Evolutionary conservation across 495 filamentous ascomycete species (phyloP).

Genomic region (Hypoxylon fragiforme): DNA sequence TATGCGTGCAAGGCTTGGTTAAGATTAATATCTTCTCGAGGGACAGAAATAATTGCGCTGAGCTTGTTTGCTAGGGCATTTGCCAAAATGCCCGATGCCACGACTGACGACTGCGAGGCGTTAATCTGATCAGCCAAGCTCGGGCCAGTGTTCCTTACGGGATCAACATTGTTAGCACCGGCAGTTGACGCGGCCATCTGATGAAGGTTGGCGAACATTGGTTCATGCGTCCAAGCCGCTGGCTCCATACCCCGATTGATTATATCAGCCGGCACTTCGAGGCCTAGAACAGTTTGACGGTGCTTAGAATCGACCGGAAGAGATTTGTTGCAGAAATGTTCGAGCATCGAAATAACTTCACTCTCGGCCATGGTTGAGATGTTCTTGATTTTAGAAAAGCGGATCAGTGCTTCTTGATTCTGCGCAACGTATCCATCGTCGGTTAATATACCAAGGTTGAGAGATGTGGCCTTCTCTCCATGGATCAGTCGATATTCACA

Average conservation of each 20-base stretch:
- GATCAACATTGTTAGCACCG: constrained; percentile 21
- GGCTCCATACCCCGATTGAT: no score
- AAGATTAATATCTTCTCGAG: constrained; percentile 36
- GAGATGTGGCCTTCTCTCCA: constrained; percentile 40
- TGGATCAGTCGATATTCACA: constrained; percentile 28
- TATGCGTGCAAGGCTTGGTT: constrained; percentile 40
- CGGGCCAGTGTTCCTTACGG: background rate
- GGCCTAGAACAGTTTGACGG: no score
- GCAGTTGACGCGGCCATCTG: no score
- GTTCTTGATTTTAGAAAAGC: background rate
- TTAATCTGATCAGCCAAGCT: background rate
- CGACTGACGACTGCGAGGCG: no score
- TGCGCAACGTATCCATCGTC: constrained; percentile 32
- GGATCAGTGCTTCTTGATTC: background rate
- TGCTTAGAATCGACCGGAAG: no score
- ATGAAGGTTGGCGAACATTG: no score
- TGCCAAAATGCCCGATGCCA: constrained; percentile 15
- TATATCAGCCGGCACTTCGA: no score
- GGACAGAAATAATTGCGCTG: constrained; percentile 28
- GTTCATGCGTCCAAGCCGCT: no score
- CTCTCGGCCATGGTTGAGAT: background rate
- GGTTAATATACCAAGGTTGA: constrained; percentile 48
- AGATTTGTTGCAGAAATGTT: no score
- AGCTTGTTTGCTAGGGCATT: constrained; percentile 32
- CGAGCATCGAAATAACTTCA: no score